Evolutionary conservation across 805 yeast species (phyloP), one percentile per base, ranked within the genome.

Genomic region (Saturnispora ahearnii): DNA sequence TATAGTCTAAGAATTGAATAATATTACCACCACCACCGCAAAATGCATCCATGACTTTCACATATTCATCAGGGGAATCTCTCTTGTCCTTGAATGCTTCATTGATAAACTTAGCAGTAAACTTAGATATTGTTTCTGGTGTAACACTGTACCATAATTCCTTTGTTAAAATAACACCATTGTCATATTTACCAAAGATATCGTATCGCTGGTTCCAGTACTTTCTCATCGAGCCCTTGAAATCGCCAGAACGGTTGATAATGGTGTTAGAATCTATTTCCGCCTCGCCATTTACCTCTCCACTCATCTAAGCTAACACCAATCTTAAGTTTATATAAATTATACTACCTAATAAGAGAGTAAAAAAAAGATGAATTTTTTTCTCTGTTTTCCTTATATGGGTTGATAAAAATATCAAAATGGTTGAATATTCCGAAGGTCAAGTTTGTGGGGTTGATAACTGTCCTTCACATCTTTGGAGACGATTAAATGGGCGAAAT

Each of bases 21-120:
- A 85, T 69, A 59, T 87, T 87, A 0, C 96, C 96, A 1, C 95
- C 96, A 1, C 90, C 96, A 1, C 96, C 96, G 57, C 93, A 83
- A 59, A 86, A 86, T 0, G 84, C 74, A 59, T 88, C 96, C n/a
- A 84, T 62, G 7, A 54, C 49, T 12, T 24, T 44, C 4, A 52
- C 33, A 7, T 30, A 12, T 4, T 36, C 49, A 3, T 36, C 41
- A 4, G 24, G 21, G 4, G 42, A 38, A 22, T 38, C 42, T 3
- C 41, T 28, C 13, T 38, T 96, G 0, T 96, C 96, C 55, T 91
- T 81, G 58, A 87, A 86, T 2, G 85, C 73, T 59, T 88, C 72
- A 46, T 68, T 63, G 15, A 82, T 64, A 50, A 78, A 73, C 48
- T 73, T 71, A 0, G 89, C 84, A 0, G 75, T 64, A 57, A 78